Conservation (phyloP, 495 filamentous ascomycete species). For the Antarctomyces pellizariae region DNA sequence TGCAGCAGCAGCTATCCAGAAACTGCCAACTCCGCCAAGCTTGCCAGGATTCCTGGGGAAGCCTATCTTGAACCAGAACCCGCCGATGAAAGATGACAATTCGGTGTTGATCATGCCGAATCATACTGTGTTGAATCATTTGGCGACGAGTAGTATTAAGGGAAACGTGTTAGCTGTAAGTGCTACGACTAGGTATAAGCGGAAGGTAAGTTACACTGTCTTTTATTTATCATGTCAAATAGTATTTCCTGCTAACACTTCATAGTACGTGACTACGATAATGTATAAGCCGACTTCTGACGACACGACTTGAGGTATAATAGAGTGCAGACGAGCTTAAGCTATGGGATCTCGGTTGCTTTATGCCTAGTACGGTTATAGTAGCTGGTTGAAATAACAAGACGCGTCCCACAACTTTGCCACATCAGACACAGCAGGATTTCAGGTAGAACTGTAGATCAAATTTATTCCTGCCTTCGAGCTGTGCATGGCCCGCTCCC, state of each 20-base stretch:
- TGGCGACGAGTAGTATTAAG: slow-evolving; percentile 97
- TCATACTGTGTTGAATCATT: slow-evolving; percentile 87
- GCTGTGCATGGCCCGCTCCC: too few relatives aligned
- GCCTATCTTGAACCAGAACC: slow-evolving; percentile 77
- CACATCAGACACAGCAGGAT: too few relatives aligned
- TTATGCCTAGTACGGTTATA: too few relatives aligned
- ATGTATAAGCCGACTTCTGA: slow-evolving; percentile 72
- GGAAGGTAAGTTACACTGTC: slow-evolving; percentile 40
- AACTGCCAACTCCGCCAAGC: slow-evolving; percentile 59
- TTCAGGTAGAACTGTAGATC: too few relatives aligned
- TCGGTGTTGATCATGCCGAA: slow-evolving; percentile 92
- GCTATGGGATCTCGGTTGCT: too few relatives aligned
- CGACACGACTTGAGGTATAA: too few relatives aligned
- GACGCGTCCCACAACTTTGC: too few relatives aligned
- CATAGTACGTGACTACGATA: slow-evolving; percentile 87
- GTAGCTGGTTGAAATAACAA: too few relatives aligned
- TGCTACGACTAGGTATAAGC: slow-evolving; percentile 87
- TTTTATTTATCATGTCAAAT: slow-evolving; percentile 6
- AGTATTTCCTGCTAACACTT: slow-evolving; percentile 9
- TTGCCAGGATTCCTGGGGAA: slow-evolving; percentile 84
- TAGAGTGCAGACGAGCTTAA: too few relatives aligned
- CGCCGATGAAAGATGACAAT: slow-evolving; percentile 88
- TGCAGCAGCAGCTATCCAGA: slow-evolving; percentile 41
- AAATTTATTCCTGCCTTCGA: too few relatives aligned
- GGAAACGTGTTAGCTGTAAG: slow-evolving; percentile 89